phyloP scores from a whole-genome alignment of 805 yeast species.

The Metschnikowia noctiluminum region DNA sequence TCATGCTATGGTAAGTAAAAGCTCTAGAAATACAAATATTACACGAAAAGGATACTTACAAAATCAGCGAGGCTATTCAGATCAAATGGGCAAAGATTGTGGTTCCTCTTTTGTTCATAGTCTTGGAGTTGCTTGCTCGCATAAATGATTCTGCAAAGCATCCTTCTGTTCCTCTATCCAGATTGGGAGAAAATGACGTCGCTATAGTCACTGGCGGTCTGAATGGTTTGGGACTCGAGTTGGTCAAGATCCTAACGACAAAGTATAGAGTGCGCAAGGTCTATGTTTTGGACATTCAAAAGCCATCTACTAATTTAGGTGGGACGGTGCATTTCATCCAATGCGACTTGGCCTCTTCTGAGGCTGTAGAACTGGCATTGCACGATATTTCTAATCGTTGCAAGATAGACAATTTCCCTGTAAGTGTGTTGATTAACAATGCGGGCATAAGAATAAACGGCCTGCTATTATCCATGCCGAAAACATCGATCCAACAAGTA shows the following conservation, averaged over 20 bases:
- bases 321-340: conserved; percentile 20
- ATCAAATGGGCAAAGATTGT: neutral
- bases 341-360: conserved; percentile 24
- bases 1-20: conserved; percentile 11
- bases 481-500: conserved; percentile 20
- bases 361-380: conserved; percentile 16
- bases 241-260: conserved; percentile 26
- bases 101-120: no score
- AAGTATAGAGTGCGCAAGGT: conserved; percentile 19
- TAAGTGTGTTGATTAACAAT: conserved; percentile 43
- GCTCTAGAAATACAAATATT: neutral
- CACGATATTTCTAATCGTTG: conserved; percentile 9
- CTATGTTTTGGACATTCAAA: conserved; percentile 29
- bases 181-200: conserved; percentile 8
- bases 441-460: conserved; percentile 46
- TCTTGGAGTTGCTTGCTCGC: neutral
- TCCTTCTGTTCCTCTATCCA: conserved; percentile 1
- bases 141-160: conserved; percentile 3
- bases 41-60: neutral
- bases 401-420: neutral
- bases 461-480: conserved; percentile 24
- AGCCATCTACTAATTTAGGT: conserved; percentile 12
- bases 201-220: conserved; percentile 52
- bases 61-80: no score
- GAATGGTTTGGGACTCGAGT: conserved; percentile 46